A percentile compares a stretch with the other conserved stretches of the same genome.
Conservation (phyloP, 140 eudicot species). For the Senecio squalidus region DNA sequence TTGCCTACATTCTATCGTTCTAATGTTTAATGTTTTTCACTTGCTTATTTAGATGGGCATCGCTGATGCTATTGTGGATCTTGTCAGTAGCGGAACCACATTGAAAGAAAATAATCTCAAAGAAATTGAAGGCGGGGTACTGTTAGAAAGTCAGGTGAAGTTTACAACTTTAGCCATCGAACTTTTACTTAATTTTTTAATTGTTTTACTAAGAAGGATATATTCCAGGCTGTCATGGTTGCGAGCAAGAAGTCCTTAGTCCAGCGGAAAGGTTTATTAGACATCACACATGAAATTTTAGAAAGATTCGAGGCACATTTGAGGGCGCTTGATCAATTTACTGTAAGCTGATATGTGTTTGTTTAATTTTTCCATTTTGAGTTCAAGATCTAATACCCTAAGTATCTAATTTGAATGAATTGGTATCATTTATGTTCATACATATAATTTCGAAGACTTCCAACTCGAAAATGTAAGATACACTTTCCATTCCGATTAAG, state of each 20-base stretch:
- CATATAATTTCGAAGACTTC: no score
- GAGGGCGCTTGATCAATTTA: slow-evolving; percentile 70
- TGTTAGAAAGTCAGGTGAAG: slow-evolving; percentile 78
- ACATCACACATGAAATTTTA: slow-evolving; percentile 76
- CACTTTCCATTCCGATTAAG: not conserved
- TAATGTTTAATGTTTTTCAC: not conserved
- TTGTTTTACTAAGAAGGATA: slow-evolving; percentile 3
- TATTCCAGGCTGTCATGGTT: slow-evolving; percentile 77
- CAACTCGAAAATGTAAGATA: not conserved
- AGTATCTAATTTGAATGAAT: no score
- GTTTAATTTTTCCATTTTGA: not conserved
- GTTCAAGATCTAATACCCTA: not conserved
- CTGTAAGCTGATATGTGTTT: slow-evolving; percentile 40
- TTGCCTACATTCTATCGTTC: not conserved
- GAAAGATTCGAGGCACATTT: slow-evolving; percentile 95
- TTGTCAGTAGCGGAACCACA: slow-evolving; percentile 93
- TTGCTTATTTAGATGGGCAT: slow-evolving; percentile 69
- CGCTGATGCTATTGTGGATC: slow-evolving; percentile 97
- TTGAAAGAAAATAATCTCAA: slow-evolving; percentile 84
- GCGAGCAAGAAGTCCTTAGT: slow-evolving; percentile 82
- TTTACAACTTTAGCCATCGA: not conserved
- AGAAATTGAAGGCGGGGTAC: slow-evolving; percentile 84
- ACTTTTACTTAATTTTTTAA: not conserved
- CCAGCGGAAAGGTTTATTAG: slow-evolving; percentile 63
- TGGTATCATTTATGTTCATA: no score